Conservation (phyloP, 257 asterid genomes). For the Rehmannia glutinosa region DNA sequence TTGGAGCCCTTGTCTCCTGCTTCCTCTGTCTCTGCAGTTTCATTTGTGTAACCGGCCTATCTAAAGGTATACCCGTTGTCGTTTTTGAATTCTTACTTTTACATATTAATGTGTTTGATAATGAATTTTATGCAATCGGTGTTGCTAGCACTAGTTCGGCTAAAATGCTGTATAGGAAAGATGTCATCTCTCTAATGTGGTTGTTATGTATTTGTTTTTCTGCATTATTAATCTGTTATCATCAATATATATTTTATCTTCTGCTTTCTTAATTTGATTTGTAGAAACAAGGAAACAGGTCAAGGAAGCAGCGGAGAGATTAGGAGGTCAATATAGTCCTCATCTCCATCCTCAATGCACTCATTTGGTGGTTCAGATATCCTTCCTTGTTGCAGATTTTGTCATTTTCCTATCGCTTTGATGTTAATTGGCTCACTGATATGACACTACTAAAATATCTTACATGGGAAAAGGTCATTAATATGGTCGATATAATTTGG, state of each 20-base stretch:
- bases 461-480: not conserved
- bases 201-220: not conserved
- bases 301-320: conserved; percentile 86
- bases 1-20: conserved; percentile 57
- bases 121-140: conserved; percentile 10
- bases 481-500: not conserved
- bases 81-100: not conserved
- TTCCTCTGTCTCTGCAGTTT: conserved; percentile 37
- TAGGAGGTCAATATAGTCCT: conserved; percentile 95
- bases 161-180: not conserved
- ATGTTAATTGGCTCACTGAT: not conserved
- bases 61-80: conserved; percentile 50
- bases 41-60: conserved; percentile 90
- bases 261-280: conserved; percentile 16
- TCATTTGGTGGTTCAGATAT: conserved; percentile 98
- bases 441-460: not conserved
- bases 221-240: not conserved
- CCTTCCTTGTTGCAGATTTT: conserved; percentile 38
- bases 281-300: conserved; percentile 96
- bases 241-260: not conserved
- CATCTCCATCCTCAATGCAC: conserved; percentile 94
- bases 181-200: not conserved
- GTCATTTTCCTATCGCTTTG: not conserved
- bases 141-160: conserved; percentile 1
- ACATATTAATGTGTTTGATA: conserved; percentile 1